These are phyloP conservation scores for Jimgerdemannia flammicorona DNA, from an alignment of 192 early-diverging fungal species.

Conservation along the genomic window DNA sequence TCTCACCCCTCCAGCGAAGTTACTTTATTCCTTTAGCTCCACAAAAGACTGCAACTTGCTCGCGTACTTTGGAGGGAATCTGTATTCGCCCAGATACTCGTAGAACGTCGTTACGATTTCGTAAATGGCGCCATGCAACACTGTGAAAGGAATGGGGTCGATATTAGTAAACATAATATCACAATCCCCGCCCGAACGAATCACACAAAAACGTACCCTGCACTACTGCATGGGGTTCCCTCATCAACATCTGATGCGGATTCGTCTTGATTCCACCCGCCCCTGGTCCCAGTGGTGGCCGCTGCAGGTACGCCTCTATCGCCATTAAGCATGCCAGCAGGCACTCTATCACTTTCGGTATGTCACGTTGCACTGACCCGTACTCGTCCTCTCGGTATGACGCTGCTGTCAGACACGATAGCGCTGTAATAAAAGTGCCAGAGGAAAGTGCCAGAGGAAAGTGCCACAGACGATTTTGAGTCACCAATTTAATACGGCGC, in stretches of 20 bases:
- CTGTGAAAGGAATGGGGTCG: not conserved
- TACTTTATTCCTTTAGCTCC: not conserved
- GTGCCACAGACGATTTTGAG: not conserved
- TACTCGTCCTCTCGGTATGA: slow-evolving; percentile 24
- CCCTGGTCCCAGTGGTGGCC: slow-evolving; percentile 9
- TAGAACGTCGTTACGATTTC: not conserved
- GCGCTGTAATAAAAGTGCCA: slow-evolving; percentile 6
- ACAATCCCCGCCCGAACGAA: too few species aligned
- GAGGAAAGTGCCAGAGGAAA: not conserved
- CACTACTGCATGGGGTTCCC: not conserved
- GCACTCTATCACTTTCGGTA: slow-evolving; percentile 19
- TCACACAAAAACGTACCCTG: not conserved
- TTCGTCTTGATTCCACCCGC: not conserved
- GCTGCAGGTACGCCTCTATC: slow-evolving; percentile 10
- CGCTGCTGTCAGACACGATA: slow-evolving; percentile 20
- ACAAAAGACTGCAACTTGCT: not conserved
- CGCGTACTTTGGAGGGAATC: not conserved
- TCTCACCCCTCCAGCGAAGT: too few species aligned
- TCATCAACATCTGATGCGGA: not conserved
- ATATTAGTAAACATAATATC: not conserved
- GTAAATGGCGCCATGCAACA: not conserved
- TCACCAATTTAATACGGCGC: not conserved
- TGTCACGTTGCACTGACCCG: slow-evolving; percentile 29
- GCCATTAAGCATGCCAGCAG: slow-evolving; percentile 18
- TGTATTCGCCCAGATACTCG: not conserved